Conservation (phyloP, 2,329 filamentous ascomycete genomes). For the Penicillium sp. region DNA sequence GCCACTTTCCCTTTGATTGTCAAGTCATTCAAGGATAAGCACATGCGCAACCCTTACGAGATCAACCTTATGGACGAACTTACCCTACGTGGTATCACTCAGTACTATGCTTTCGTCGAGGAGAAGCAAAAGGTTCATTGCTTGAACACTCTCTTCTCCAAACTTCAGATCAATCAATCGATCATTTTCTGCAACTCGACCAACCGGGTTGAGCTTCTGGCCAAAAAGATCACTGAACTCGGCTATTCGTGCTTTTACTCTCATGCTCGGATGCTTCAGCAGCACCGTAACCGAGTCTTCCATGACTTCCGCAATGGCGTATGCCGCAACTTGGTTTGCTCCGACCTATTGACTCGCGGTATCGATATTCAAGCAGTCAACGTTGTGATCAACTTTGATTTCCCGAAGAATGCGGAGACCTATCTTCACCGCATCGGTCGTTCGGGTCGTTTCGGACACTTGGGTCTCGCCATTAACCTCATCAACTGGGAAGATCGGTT, state of each 20-base stretch:
- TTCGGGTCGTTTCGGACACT: conserved; percentile 93
- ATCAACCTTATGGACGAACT: conserved; percentile 99
- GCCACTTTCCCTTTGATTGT: conserved; percentile 97
- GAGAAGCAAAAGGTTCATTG: conserved; percentile 99
- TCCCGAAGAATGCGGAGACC: conserved; percentile 98
- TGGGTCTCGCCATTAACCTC: conserved; percentile 96
- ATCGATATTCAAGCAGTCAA: conserved; percentile 99
- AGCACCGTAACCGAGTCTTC: conserved; percentile 96
- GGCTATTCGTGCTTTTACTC: conserved; percentile 99
- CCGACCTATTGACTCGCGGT: conserved; percentile 93
- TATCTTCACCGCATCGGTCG: conserved; percentile 98
- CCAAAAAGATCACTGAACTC: conserved; percentile 98
- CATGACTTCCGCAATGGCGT: conserved; percentile 98
- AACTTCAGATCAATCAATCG: conserved; percentile 99
- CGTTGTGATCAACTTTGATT: conserved; percentile 99
- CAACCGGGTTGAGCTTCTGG: conserved; percentile 92
- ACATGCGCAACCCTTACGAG: conserved; percentile 94
- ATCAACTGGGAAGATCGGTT: conserved; percentile 99
- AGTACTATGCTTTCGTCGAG: conserved; percentile 99
- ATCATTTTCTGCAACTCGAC: conserved; percentile 99
- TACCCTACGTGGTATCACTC: conserved; percentile 94
- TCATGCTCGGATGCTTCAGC: conserved; percentile 96
- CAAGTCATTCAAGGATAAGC: conserved; percentile 96
- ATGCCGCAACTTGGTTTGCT: conserved; percentile 97
- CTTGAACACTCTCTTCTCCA: conserved; percentile 96